These are phyloP conservation scores for Penicillium sp. DNA, from an alignment of 2,329 filamentous ascomycete genomes.

Conservation along the genomic window DNA sequence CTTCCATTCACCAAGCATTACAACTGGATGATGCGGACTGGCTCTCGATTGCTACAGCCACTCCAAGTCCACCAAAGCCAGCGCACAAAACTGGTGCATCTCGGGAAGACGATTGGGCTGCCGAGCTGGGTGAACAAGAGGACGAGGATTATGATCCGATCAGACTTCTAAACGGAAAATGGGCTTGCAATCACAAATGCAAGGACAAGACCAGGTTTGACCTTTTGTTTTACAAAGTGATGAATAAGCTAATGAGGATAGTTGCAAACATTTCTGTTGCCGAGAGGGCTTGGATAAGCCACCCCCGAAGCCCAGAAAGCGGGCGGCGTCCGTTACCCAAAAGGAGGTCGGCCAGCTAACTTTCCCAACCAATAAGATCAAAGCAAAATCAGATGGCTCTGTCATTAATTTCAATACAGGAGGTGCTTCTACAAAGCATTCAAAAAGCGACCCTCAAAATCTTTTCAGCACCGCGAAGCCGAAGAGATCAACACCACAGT, in stretches of 20 bases:
- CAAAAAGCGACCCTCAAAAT: background rate
- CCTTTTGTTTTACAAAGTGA: background rate
- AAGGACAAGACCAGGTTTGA: constrained; percentile 55
- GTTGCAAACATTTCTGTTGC: constrained; percentile 74
- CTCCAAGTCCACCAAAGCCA: constrained; percentile 6
- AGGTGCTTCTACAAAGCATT: background rate
- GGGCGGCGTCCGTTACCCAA: constrained; percentile 9
- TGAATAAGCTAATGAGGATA: constrained; percentile 36
- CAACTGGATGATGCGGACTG: constrained; percentile 23
- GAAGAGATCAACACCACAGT: background rate
- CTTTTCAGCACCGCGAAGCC: background rate
- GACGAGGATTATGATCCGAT: constrained; percentile 42
- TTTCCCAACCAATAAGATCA: constrained; percentile 29
- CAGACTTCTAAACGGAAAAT: constrained; percentile 68
- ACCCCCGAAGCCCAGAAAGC: constrained; percentile 50
- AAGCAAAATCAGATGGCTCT: constrained; percentile 17
- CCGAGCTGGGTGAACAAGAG: constrained; percentile 10
- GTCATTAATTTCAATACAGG: constrained; percentile 14
- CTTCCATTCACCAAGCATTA: background rate
- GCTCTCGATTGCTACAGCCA: constrained; percentile 18
- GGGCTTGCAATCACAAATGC: constrained; percentile 73
- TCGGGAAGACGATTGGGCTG: constrained; percentile 7
- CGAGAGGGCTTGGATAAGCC: constrained; percentile 69
- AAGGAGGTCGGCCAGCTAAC: constrained; percentile 33
- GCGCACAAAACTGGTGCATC: background rate